These are phyloP conservation scores for Syncephalastrum monosporum DNA, from an alignment of 371 early-diverging fungal genomes.

Conservation along the genomic window DNA sequence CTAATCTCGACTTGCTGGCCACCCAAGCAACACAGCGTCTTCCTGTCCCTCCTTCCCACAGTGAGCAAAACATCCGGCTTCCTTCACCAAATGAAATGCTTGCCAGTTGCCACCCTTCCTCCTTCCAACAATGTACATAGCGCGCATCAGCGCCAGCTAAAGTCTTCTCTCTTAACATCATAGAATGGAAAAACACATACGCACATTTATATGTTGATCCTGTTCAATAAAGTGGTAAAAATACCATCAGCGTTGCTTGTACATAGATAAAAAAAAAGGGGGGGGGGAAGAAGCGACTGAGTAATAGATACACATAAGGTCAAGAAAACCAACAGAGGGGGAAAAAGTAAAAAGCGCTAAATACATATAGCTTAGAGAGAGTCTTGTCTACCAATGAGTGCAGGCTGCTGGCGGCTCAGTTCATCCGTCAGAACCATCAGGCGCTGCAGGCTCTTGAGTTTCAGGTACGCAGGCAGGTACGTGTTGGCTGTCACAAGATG, in stretches of 20 bases:
- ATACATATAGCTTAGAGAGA: constrained; percentile 15
- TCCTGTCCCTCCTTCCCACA: constrained; percentile 22
- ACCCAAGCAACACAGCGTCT: constrained; percentile 40
- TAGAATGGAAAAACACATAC: background rate
- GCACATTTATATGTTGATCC: background rate
- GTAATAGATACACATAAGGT: constrained; percentile 3
- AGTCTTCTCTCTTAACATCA: background rate
- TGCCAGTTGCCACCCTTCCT: constrained; percentile 9
- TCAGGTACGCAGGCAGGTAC: constrained; percentile 55
- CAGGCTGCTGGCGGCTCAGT: constrained; percentile 4
- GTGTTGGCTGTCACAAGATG: constrained; percentile 54
- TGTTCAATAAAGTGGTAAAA: background rate
- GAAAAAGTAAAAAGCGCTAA: constrained; percentile 6
- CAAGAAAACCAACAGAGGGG: background rate
- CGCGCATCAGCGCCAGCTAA: background rate
- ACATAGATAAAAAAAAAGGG: background rate
- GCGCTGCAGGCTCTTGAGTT: constrained; percentile 19
- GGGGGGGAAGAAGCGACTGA: background rate
- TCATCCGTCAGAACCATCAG: constrained; percentile 17
- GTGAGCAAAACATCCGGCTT: constrained; percentile 5
- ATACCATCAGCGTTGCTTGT: constrained; percentile 1
- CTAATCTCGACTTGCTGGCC: constrained; percentile 39
- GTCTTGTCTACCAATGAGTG: constrained; percentile 9
- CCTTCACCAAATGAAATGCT: constrained; percentile 21
- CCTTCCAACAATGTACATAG: constrained; percentile 11